Conservation (phyloP, 305 asterid species). For the Nicotiana rustica region DNA sequence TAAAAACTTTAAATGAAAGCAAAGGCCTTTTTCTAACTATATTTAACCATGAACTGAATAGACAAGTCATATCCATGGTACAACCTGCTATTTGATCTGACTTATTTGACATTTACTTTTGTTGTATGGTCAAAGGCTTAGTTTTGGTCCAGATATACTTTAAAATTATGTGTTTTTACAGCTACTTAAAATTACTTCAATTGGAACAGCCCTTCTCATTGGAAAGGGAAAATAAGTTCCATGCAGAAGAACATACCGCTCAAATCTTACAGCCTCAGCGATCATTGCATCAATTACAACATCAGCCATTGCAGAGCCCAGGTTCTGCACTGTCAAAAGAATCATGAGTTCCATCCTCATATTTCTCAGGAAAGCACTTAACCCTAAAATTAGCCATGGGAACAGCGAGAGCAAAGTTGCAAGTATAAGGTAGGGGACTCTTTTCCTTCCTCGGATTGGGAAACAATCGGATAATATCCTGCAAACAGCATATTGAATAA, state of each 20-base stretch:
- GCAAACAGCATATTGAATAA: constrained; percentile 45
- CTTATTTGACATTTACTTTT: not conserved
- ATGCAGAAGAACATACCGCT: constrained; percentile 59
- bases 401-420: constrained; percentile 76
- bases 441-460: constrained; percentile 87
- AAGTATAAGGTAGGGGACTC: constrained; percentile 80
- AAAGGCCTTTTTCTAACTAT: constrained; percentile 18
- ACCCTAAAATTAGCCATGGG: constrained; percentile 83
- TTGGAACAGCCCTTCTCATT: not conserved
- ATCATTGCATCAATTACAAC: constrained; percentile 99
- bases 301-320: constrained; percentile 99
- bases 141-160: not conserved
- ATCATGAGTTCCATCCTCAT: constrained; percentile 72
- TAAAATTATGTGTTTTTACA: not conserved
- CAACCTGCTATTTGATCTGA: not conserved
- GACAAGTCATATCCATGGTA: constrained; percentile 21
- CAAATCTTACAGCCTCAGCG: constrained; percentile 94
- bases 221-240: not conserved
- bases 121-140: not conserved
- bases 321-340: constrained; percentile 82
- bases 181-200: not conserved
- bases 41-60: constrained; percentile 2
- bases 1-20: not conserved
- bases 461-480: constrained; percentile 89
- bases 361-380: constrained; percentile 61